Base-by-base conservation (phyloP, 768 basidiomycete genomes). In the Holtermanniella nyarrowii region DNA sequence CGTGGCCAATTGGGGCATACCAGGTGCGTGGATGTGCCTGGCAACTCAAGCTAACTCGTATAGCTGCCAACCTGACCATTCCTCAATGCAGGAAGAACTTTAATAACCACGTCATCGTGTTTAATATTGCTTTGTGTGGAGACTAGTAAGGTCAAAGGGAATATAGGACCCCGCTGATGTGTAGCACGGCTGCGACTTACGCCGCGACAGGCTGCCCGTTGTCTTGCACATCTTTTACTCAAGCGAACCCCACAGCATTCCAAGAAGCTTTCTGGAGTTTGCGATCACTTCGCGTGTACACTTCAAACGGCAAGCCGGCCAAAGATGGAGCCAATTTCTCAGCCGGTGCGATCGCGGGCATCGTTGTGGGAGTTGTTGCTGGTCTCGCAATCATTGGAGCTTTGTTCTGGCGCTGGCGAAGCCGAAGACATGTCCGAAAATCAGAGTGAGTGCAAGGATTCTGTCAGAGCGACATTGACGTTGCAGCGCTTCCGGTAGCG, bases 261-360 rank as follows among this genome's bases (percentile, higher is more conserved):
- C 39, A 54, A 11, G 74, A 82, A 16, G 82, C 84, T 1, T 85
- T 81, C 68, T 86, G 83, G 82, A 79, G 79, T 55, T 75, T 86
- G 66, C 78, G 79, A 58, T 76, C 77, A 16, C 66, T 85, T 26
- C 74, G 76, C 26, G 74, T 84, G 14, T 86, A 83, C 66, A 70
- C 60, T 13, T 48, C 61, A 13, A 52, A 46, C 14, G 66, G 66
- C 11, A 46, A 60, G 26, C 43, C 60, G 13, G 58, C 63, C 18
- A 39, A 51, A 22, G 44, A 46, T 11, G 42, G 48, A 3, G 23
- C 22, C 1, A 48, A 46, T 4, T 43, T 68, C 11, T 54, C 60
- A 10, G 54, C 50, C 18, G 62, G 58, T 7, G 58, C 58, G 12
- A 63, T 65, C 21, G 63, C 58, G 1, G 66, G 66, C 27, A 65